A percentile compares a stretch with the other conserved stretches of the same genome.
phyloP scores from a whole-genome alignment of 2,329 filamentous ascomycete genomes.

The Arthrobotrys sphaeroides region DNA sequence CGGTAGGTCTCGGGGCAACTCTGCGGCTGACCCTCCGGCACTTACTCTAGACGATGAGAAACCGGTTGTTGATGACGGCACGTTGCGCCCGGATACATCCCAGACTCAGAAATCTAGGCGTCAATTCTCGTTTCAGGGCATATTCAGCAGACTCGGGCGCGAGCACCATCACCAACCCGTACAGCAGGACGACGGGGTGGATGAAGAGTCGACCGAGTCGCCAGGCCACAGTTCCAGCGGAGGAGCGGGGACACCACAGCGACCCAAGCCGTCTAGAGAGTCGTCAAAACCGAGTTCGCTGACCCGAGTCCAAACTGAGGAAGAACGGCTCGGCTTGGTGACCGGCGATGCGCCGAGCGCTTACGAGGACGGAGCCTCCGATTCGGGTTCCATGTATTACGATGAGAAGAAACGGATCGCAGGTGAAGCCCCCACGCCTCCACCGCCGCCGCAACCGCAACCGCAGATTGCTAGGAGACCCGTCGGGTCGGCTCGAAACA shows the following conservation, averaged over 20 bases:
- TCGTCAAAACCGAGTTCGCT: constrained; percentile 43
- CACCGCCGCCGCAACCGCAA: constrained; percentile 5
- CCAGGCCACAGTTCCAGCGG: constrained; percentile 54
- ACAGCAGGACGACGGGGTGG: constrained; percentile 56
- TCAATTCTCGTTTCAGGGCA: constrained; percentile 91
- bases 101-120: constrained; percentile 69
- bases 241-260: constrained; percentile 53
- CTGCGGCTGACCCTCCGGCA: constrained; percentile 58
- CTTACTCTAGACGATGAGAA: constrained; percentile 58
- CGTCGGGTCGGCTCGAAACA: constrained; percentile 22
- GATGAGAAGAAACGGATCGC: constrained; percentile 41
- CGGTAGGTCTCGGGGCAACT: constrained; percentile 44
- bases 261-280: constrained; percentile 46
- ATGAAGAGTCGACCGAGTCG: constrained; percentile 50
- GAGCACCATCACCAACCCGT: constrained; percentile 62
- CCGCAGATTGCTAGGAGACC: constrained; percentile 31
- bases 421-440: constrained; percentile 13
- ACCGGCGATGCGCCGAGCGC: constrained; percentile 68
- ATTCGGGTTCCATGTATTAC: constrained; percentile 27
- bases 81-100: constrained; percentile 55
- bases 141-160: constrained; percentile 70
- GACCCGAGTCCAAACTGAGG: constrained; percentile 71
- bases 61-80: constrained; percentile 27
- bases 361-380: constrained; percentile 35
- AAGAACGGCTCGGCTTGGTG: constrained; percentile 84